Conservation (phyloP, 441 rosid genomes). For the Syzygium malaccense region DNA sequence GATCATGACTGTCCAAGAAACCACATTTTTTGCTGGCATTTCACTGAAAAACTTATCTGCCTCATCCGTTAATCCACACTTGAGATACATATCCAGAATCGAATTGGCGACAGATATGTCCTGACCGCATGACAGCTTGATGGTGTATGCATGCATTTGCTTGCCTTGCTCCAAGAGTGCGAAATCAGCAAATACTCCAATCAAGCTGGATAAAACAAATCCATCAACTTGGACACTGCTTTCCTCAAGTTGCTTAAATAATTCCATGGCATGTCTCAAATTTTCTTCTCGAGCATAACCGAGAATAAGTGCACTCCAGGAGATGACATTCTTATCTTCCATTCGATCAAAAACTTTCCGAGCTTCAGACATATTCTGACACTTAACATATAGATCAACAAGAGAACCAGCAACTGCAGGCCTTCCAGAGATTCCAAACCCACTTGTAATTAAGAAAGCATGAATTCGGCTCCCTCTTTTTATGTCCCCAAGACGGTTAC, state of each 20-base stretch:
- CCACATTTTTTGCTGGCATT: constrained; percentile 53
- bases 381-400: constrained; percentile 70
- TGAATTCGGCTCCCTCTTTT: constrained; percentile 56
- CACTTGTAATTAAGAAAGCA: constrained; percentile 47
- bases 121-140: constrained; percentile 56
- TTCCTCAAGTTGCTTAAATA: constrained; percentile 54
- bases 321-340: constrained; percentile 51
- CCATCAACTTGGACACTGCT: constrained; percentile 33
- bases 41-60: constrained; percentile 52
- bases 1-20: constrained; percentile 90
- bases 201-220: constrained; percentile 64
- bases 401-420: constrained; percentile 53
- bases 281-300: constrained; percentile 80
- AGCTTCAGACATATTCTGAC: constrained; percentile 48
- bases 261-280: constrained; percentile 50
- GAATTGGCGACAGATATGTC: constrained; percentile 66
- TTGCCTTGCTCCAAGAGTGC: constrained; percentile 74
- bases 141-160: constrained; percentile 67
- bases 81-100: constrained; percentile 78
- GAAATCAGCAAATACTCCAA: constrained; percentile 78
- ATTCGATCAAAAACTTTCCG: constrained; percentile 44
- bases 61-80: constrained; percentile 62
- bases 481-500: constrained; percentile 39
- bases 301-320: constrained; percentile 73
- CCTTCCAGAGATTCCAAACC: constrained; percentile 37